These are phyloP conservation scores for Trichosporon ovoides DNA, from an alignment of 1,284 basidiomycete genomes.

Conservation along the genomic window DNA sequence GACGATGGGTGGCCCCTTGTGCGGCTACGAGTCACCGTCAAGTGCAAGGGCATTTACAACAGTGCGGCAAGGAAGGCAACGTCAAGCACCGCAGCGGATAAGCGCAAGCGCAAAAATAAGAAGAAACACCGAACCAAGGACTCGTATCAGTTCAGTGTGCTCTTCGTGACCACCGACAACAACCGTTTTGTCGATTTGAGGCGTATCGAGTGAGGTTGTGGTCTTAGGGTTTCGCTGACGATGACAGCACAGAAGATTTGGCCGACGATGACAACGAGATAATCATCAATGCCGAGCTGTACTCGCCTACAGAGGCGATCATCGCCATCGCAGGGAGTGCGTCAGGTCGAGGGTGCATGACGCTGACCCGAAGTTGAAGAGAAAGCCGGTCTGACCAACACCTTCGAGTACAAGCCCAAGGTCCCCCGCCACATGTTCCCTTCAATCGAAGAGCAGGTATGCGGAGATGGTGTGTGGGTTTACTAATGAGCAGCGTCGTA, in stretches of 20 bases:
- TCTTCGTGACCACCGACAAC: constrained; percentile 20
- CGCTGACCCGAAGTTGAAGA: constrained; percentile 33
- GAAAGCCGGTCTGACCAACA: constrained; percentile 28
- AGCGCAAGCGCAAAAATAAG: background rate
- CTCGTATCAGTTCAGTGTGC: constrained; percentile 18
- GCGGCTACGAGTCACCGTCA: constrained; percentile 7
- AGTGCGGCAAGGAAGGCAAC: constrained; percentile 1
- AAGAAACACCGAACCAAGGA: background rate
- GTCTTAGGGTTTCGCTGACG: background rate
- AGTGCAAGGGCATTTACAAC: constrained; percentile 5
- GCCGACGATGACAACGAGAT: constrained; percentile 15
- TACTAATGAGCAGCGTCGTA: no score
- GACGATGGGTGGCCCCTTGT: constrained; percentile 16
- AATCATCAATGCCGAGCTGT: constrained; percentile 19
- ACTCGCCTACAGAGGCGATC: constrained; percentile 19
- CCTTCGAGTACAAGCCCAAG: constrained; percentile 25
- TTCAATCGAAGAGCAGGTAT: no score
- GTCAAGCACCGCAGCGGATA: background rate
- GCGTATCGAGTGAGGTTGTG: constrained; percentile 11
- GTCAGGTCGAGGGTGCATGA: background rate
- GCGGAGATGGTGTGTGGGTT: background rate
- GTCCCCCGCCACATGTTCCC: constrained; percentile 23
- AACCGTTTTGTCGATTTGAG: constrained; percentile 19
- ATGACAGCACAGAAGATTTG: constrained; percentile 22
- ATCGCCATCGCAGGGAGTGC: constrained; percentile 26